A percentile compares a stretch with the other conserved stretches of the same genome.
These are phyloP conservation scores for Buxus sempervirens DNA, from an alignment of 164 flowering plant genomes.

Conservation along the genomic window DNA sequence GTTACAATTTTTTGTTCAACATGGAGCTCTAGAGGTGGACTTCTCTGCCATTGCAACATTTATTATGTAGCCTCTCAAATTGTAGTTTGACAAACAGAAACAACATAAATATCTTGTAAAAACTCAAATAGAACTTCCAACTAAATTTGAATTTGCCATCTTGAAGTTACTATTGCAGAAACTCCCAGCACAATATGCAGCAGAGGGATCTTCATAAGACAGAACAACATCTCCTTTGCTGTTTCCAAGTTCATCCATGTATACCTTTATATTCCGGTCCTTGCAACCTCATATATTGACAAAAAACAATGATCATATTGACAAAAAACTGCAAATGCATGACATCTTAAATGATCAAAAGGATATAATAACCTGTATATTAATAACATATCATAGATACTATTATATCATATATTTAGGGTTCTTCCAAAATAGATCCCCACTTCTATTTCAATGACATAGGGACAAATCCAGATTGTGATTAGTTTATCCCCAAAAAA, in stretches of 20 bases:
- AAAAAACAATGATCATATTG: slow-evolving; percentile 5
- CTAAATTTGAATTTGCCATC: background rate
- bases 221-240: slow-evolving; percentile 87
- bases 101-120: background rate
- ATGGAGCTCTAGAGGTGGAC: slow-evolving; percentile 74
- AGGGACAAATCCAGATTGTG: no score
- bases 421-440: no score
- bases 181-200: slow-evolving; percentile 96
- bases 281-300: slow-evolving; percentile 96
- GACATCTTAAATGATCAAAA: background rate
- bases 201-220: slow-evolving; percentile 92
- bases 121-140: background rate
- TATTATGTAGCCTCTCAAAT: slow-evolving; percentile 77
- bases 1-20: no score
- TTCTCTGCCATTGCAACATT: slow-evolving; percentile 92
- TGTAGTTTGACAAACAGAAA: slow-evolving; percentile 51
- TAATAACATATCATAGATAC: no score
- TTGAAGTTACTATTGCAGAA: slow-evolving; percentile 63
- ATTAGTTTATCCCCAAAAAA: no score
- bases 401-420: no score
- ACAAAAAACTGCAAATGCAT: background rate
- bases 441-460: no score
- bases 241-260: slow-evolving; percentile 90
- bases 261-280: slow-evolving; percentile 84
- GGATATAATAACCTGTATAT: no score